These are phyloP conservation scores for Pueraria montana DNA, from an alignment of 306 rosid species.

Conservation along the genomic window DNA sequence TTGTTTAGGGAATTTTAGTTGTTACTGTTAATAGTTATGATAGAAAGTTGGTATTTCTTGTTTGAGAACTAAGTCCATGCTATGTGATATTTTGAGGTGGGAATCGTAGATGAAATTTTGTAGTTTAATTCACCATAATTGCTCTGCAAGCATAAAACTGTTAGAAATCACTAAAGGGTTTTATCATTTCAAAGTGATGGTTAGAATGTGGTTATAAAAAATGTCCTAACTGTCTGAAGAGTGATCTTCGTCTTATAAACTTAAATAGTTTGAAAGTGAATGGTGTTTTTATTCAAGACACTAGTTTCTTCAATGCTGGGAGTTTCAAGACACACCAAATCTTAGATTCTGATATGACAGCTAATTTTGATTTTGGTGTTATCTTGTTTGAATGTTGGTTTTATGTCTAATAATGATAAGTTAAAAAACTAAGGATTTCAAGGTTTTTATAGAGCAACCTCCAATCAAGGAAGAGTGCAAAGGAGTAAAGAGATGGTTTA, in stretches of 20 bases:
- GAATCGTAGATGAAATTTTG: constrained; percentile 11
- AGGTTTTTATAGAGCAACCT: constrained; percentile 8
- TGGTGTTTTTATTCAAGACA: constrained; percentile 12
- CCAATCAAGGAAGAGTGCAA: constrained; percentile 30
- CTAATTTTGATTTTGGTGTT: background rate
- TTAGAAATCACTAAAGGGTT: constrained; percentile 33
- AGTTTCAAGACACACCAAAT: constrained; percentile 17
- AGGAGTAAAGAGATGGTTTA: constrained; percentile 28
- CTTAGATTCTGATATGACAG: background rate
- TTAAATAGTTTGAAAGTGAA: constrained; percentile 37
- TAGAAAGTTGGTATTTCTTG: background rate
- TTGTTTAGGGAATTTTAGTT: background rate
- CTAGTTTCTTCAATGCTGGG: constrained; percentile 17
- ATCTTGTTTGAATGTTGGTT: constrained; percentile 11
- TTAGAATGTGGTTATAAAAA: constrained; percentile 4
- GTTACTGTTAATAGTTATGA: background rate
- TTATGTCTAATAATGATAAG: constrained; percentile 8
- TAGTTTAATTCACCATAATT: constrained; percentile 20
- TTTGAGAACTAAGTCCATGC: constrained; percentile 19
- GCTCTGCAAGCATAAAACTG: constrained; percentile 1
- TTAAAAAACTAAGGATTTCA: background rate
- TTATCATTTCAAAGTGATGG: constrained; percentile 23
- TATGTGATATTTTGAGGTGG: constrained; percentile 34
- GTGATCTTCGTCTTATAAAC: background rate
- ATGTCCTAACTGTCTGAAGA: constrained; percentile 22